Percentiles rank a stretch among this genome's conserved stretches.
These are phyloP conservation scores for Monilinia fructicola DNA, from an alignment of 2,329 filamentous ascomycete species.

Conservation along the genomic window DNA sequence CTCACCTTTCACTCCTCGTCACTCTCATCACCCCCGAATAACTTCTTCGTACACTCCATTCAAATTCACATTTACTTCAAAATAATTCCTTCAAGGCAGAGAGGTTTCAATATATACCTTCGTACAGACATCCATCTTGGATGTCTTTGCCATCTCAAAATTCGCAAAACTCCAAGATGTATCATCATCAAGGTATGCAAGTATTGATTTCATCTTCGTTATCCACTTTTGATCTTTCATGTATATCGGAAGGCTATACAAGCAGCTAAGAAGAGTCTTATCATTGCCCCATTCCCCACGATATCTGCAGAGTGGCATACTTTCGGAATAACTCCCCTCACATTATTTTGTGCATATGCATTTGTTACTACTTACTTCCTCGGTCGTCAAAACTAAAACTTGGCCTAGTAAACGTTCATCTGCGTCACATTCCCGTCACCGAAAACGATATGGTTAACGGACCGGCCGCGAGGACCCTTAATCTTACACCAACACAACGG, in stretches of 20 bases:
- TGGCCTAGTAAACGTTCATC: constrained; percentile 29
- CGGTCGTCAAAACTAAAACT: constrained; percentile 20
- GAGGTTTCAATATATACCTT: background rate
- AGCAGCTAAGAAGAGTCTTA: constrained; percentile 3
- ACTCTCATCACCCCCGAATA: too few species aligned
- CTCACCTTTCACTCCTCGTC: too few species aligned
- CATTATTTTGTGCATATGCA: constrained; percentile 1
- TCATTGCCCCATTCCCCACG: background rate
- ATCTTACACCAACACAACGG: constrained; percentile 28
- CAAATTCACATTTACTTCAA: constrained; percentile 1
- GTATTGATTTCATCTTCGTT: background rate
- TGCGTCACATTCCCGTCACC: background rate
- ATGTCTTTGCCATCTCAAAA: background rate
- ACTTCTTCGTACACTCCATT: background rate
- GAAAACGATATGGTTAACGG: background rate
- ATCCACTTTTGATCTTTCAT: background rate
- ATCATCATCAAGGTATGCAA: constrained; percentile 21
- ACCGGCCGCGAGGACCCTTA: constrained; percentile 31
- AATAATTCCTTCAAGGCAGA: background rate
- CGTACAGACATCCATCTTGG: background rate
- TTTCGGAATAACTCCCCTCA: background rate
- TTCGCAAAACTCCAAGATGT: constrained; percentile 10
- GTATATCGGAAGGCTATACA: background rate
- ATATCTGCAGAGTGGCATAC: background rate
- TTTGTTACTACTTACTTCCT: background rate